These are phyloP conservation scores for Boletus barrowsii DNA, from an alignment of 768 basidiomycete species.

Conservation along the genomic window DNA sequence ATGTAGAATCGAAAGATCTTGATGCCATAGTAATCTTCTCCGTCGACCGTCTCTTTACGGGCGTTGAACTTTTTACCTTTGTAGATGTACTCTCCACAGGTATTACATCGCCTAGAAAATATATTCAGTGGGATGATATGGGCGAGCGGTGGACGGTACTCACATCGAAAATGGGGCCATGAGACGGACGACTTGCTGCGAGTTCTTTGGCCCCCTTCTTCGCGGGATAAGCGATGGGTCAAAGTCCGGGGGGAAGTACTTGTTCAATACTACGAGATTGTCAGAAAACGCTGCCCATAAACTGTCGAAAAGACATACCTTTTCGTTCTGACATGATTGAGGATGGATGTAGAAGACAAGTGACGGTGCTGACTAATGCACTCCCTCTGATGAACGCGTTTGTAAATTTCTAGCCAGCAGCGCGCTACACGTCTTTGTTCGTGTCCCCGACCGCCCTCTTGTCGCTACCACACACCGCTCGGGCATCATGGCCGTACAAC, in stretches of 20 bases:
- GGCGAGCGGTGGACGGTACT: slow-evolving; percentile 19
- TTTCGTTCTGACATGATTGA: slow-evolving; percentile 78
- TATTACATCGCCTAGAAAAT: slow-evolving; percentile 76
- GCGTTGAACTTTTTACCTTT: slow-evolving; percentile 99
- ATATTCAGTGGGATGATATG: slow-evolving; percentile 12
- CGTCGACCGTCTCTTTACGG: slow-evolving; percentile 95
- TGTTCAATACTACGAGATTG: slow-evolving; percentile 71
- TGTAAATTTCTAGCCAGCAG: slow-evolving; percentile 30
- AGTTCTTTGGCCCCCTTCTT: slow-evolving; percentile 86
- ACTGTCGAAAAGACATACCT: slow-evolving; percentile 40
- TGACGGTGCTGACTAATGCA: slow-evolving; percentile 29
- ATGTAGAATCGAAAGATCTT: slow-evolving; percentile 94
- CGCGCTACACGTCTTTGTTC: slow-evolving; percentile 23
- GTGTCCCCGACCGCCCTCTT: slow-evolving; percentile 12
- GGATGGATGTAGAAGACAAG: neutral
- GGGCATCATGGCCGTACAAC: slow-evolving; percentile 59
- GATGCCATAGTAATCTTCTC: slow-evolving; percentile 97
- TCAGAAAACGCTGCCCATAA: slow-evolving; percentile 3
- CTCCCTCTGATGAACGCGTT: slow-evolving; percentile 24
- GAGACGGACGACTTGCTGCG: slow-evolving; percentile 95
- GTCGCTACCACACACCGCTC: neutral
- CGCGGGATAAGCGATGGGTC: slow-evolving; percentile 95
- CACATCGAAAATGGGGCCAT: slow-evolving; percentile 99
- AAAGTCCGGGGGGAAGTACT: slow-evolving; percentile 97
- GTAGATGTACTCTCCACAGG: slow-evolving; percentile 98